Conservation (phyloP, 2,329 filamentous ascomycete genomes). For the Fusarium albidum region DNA sequence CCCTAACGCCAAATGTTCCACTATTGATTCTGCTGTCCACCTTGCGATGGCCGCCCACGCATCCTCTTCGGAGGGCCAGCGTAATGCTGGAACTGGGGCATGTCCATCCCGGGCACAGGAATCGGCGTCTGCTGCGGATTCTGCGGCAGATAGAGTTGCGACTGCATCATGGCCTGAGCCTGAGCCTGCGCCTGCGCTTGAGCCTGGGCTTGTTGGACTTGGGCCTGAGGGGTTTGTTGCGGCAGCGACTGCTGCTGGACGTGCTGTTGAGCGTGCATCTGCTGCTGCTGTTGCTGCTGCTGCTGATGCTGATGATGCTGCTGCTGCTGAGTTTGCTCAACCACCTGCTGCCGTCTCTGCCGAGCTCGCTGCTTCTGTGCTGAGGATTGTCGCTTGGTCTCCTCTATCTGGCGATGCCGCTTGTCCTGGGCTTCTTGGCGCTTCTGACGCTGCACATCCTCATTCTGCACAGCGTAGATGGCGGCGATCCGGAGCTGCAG, state of each 20-base stretch:
- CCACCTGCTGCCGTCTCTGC: conserved; percentile 37
- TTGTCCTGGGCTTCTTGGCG: conserved; percentile 50
- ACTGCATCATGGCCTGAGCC: conserved; percentile 40
- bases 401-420: conserved; percentile 50
- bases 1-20: conserved; percentile 18
- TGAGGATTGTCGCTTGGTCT: conserved; percentile 39
- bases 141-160: conserved; percentile 41
- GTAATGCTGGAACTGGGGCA: conserved; percentile 43
- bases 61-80: conserved; percentile 42
- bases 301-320: conserved; percentile 34
- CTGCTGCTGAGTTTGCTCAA: conserved; percentile 39
- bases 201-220: conserved; percentile 41
- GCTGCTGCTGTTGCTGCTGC: conserved; percentile 32
- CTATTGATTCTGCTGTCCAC: conserved; percentile 30
- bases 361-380: conserved; percentile 38
- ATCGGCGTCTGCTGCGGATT: conserved; percentile 38
- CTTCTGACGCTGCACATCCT: conserved; percentile 51
- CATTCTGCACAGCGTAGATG: conserved; percentile 55
- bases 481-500: conserved; percentile 53
- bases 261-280: conserved; percentile 29
- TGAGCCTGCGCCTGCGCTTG: conserved; percentile 35
- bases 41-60: conserved; percentile 38
- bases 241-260: conserved; percentile 39
- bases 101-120: conserved; percentile 40
- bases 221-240: conserved; percentile 35